A percentile compares a stretch with the other conserved stretches of the same genome.
These are phyloP conservation scores for Colletotrichum sp. DNA, from an alignment of 2,329 filamentous ascomycete species.

Conservation along the genomic window DNA sequence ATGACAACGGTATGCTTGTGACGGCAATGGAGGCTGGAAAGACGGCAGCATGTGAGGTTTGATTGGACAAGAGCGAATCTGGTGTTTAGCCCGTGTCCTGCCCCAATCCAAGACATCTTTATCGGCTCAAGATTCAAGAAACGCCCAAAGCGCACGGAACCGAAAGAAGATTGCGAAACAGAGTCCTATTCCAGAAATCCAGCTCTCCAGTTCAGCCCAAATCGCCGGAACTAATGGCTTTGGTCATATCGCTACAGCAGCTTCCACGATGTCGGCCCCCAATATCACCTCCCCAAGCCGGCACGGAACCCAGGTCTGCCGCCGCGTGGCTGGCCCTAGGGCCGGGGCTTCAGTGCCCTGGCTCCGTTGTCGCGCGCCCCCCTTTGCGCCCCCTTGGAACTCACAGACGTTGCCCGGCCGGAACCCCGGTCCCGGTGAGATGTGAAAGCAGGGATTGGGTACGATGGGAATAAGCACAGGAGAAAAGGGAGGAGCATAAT, in stretches of 20 bases:
- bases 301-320: not conserved
- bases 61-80: not conserved
- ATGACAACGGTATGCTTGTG: not conserved
- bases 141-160: not conserved
- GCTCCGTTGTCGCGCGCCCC: not conserved
- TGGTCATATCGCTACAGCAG: not conserved
- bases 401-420: not conserved
- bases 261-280: not conserved
- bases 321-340: constrained; percentile 2
- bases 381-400: not conserved
- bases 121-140: not conserved
- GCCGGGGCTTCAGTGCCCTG: not conserved
- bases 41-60: not conserved
- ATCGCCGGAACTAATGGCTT: not conserved
- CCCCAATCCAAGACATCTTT: not conserved
- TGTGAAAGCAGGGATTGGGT: not conserved
- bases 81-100: not conserved
- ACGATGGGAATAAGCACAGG: not conserved
- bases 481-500: not conserved
- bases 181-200: not conserved
- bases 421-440: not conserved
- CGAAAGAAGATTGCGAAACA: not conserved
- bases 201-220: not conserved
- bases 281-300: not conserved
- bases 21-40: not conserved